Evolutionary conservation across 2,329 filamentous ascomycete species (phyloP).

Genomic region (Canariomyces notabilis): DNA sequence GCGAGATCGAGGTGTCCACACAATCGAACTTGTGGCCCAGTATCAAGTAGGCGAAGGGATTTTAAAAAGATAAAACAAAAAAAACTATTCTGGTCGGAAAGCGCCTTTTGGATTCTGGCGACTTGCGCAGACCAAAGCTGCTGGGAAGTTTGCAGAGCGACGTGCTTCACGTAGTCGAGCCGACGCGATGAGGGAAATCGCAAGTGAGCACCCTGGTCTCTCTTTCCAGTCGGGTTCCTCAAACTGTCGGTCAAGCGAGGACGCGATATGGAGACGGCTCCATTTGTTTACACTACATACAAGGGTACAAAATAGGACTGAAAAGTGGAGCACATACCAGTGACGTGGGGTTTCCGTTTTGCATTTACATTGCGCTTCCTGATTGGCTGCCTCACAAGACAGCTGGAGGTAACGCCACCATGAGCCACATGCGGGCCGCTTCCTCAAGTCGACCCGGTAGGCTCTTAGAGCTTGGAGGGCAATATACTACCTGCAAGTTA

Average conservation of each 20-base stretch:
- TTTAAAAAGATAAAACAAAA: not conserved
- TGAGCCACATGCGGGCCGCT: too few species aligned
- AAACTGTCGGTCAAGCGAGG: slow-evolving; percentile 9
- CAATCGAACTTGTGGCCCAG: not conserved
- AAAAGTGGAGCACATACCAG: slow-evolving; percentile 9
- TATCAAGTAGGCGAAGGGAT: too few species aligned
- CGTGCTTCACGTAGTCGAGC: not conserved
- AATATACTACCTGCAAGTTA: too few species aligned
- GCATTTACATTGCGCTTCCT: not conserved
- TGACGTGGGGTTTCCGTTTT: slow-evolving; percentile 1
- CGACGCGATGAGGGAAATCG: slow-evolving; percentile 5
- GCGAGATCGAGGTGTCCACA: not conserved
- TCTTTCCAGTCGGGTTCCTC: too few species aligned
- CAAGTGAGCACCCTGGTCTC: slow-evolving; percentile 1
- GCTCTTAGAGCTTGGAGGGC: too few species aligned
- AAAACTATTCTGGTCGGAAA: not conserved
- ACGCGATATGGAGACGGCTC: slow-evolving; percentile 17
- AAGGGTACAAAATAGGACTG: slow-evolving; percentile 15
- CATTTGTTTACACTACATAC: slow-evolving; percentile 21
- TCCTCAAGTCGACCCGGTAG: too few species aligned
- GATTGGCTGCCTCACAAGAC: slow-evolving; percentile 5
- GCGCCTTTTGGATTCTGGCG: not conserved
- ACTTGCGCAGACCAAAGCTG: not conserved
- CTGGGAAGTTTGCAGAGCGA: not conserved
- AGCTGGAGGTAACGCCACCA: not conserved